Evolutionary conservation across 2,329 filamentous ascomycete species (phyloP).

Genomic region (Juglanconis sp.): DNA sequence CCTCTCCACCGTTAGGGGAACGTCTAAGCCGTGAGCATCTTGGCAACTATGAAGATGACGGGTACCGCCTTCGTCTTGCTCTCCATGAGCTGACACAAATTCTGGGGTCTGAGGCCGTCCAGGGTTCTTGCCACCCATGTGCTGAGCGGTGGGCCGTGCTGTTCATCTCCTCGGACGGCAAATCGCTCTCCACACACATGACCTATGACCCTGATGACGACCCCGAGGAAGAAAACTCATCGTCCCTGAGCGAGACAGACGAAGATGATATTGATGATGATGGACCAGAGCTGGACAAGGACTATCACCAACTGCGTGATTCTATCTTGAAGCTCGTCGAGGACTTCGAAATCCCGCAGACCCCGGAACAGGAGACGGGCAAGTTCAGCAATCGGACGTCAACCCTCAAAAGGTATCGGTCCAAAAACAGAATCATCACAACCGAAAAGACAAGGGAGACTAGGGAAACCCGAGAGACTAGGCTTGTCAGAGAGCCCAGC

Average conservation of each 20-base stretch:
- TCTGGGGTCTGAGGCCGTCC: conserved; percentile 60
- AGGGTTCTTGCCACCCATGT: conserved; percentile 72
- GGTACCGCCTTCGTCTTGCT: conserved; percentile 62
- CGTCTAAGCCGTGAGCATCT: conserved; percentile 39
- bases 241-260: conserved; percentile 54
- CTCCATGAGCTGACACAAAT: conserved; percentile 68
- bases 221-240: conserved; percentile 57
- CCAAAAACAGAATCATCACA: conserved; percentile 56
- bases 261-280: conserved; percentile 59
- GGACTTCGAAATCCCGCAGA: conserved; percentile 76
- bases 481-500: conserved; percentile 39
- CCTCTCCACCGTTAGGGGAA: conserved; percentile 51
- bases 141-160: conserved; percentile 80
- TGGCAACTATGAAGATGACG: conserved; percentile 60
- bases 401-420: conserved; percentile 56
- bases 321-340: conserved; percentile 78
- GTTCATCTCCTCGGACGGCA: conserved; percentile 73
- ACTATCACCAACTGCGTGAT: conserved; percentile 77
- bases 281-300: conserved; percentile 66
- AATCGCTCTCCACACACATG: conserved; percentile 67
- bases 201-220: conserved; percentile 67
- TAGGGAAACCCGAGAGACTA: neutral
- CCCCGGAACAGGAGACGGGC: conserved; percentile 55
- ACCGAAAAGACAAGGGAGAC: conserved; percentile 33
- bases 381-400: conserved; percentile 70